Conservation (phyloP, 257 asterid genomes). For the Lycium barbarum region DNA sequence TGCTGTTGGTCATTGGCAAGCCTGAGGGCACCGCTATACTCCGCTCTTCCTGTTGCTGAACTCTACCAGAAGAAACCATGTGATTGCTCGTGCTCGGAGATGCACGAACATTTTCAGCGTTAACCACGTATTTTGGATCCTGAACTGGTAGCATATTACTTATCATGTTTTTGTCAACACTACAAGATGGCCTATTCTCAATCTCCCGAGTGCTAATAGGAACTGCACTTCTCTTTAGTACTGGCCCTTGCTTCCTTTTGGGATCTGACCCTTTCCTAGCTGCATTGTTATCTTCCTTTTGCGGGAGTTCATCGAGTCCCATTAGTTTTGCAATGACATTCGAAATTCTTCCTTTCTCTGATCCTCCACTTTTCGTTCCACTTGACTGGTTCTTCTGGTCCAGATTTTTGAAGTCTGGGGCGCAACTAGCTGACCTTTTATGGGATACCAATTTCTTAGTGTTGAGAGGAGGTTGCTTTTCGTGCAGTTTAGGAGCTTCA, state of each 20-base stretch:
- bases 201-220: slow-evolving; percentile 24
- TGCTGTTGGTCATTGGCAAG: slow-evolving; percentile 25
- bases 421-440: slow-evolving; percentile 59
- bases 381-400: slow-evolving; percentile 40
- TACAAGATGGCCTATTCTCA: slow-evolving; percentile 28
- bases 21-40: slow-evolving; percentile 30
- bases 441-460: slow-evolving; percentile 48
- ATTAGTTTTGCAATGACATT: slow-evolving; percentile 90
- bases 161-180: slow-evolving; percentile 26
- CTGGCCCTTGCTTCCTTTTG: slow-evolving; percentile 38
- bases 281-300: slow-evolving; percentile 41
- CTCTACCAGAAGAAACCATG: slow-evolving; percentile 38
- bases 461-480: slow-evolving; percentile 38
- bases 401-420: slow-evolving; percentile 45
- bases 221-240: slow-evolving; percentile 35
- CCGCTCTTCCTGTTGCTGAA: slow-evolving; percentile 38
- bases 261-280: slow-evolving; percentile 43
- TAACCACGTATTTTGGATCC: slow-evolving; percentile 39
- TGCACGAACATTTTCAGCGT: slow-evolving; percentile 38
- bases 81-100: slow-evolving; percentile 38
- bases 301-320: slow-evolving; percentile 86
- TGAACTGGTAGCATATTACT: slow-evolving; percentile 33
- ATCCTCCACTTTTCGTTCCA: slow-evolving; percentile 41
- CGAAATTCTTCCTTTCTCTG: slow-evolving; percentile 72
- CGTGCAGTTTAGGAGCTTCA: slow-evolving; percentile 40